phyloP scores from a whole-genome alignment of 345 rosid genomes.

The Carallia pectinifolia region DNA sequence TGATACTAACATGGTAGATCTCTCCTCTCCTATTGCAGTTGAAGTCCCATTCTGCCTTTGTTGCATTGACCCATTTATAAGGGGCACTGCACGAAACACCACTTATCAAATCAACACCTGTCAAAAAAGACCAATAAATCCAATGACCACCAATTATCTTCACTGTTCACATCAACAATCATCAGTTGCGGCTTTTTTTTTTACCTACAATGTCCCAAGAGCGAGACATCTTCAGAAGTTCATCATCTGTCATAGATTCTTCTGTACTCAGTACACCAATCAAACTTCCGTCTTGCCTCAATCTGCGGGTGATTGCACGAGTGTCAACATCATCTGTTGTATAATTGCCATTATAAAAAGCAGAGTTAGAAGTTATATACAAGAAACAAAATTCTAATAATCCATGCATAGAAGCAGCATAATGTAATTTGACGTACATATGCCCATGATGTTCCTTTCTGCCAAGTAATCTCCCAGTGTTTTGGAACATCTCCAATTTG shows the following conservation, averaged over 20 bases:
- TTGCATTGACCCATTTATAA: constrained; percentile 75
- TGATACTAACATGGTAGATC: constrained; percentile 52
- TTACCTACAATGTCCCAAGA: constrained; percentile 91
- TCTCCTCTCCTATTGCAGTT: constrained; percentile 42
- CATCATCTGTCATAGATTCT: constrained; percentile 62
- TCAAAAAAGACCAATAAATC: constrained; percentile 24
- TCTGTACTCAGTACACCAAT: constrained; percentile 94
- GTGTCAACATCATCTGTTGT: constrained; percentile 88
- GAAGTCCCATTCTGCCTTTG: constrained; percentile 79
- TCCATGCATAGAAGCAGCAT: not conserved
- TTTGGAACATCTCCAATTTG: constrained; percentile 87
- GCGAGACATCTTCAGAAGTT: constrained; percentile 75
- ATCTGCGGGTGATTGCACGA: constrained; percentile 87
- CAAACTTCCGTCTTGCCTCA: constrained; percentile 96
- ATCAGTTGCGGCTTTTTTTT: constrained; percentile 1
- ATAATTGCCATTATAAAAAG: constrained; percentile 3
- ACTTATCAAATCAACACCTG: constrained; percentile 87
- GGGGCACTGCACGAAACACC: constrained; percentile 74
- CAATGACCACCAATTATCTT: not conserved
- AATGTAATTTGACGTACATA: constrained; percentile 42
- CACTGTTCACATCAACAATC: not conserved
- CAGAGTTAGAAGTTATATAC: constrained; percentile 1
- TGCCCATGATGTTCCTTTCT: constrained; percentile 93
- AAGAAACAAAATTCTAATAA: not conserved
- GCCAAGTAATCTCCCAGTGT: constrained; percentile 75